Evolutionary conservation across 495 filamentous ascomycete species (phyloP), one percentile per base, ranked within the genome.

Genomic region (Penicillium macrosclerotiorum): DNA sequence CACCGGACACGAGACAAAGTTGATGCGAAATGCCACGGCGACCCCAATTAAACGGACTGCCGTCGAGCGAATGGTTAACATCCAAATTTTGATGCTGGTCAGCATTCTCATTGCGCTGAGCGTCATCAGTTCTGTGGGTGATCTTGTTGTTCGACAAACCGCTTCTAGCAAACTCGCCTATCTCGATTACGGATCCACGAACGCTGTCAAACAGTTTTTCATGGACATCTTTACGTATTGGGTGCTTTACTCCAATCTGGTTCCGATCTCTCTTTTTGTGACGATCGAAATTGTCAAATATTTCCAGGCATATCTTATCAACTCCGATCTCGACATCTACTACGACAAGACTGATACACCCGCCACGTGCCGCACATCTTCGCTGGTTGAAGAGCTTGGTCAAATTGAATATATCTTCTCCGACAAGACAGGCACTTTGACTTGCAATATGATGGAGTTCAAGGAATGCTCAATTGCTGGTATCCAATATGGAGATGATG

Each of bases 391-490:
- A 69, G 94, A 99, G 63, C 69, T 99, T 19, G 94, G 94, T 34
- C 95, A 97, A 76, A 93, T 99, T 46, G 93, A 96, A 57, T 99
- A 93, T 59, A 92, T 97, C 39, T 99, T 99, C 65, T 96, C 90
- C 2, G 94, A 99, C 68, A 98, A 99, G 73, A 99, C 94, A 5
- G 94, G 94, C 25, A 99, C 94, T n/a, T 70, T 99, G 55, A 99
- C 94, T 19, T 95, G 91, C 71, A 99, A 99, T 65, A 83, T 86
- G 80, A 99, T 99, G 94, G 94, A 97, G 65, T 99, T 96, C 65
- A 90, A 89, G 64, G 89, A 96, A 64, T 93, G 87, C 52, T 85
- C 86, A 3, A 96, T 99, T 57, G 87, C 80, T 13, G 94, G 94
- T 19, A 83, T 97, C 45, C 90, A 94, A 66, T 99, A 99, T 59